A percentile compares a stretch with the other conserved stretches of the same genome.
Evolutionary conservation across 2,329 filamentous ascomycete species (phyloP).

Genomic region (Alternaria gansuensis): DNA sequence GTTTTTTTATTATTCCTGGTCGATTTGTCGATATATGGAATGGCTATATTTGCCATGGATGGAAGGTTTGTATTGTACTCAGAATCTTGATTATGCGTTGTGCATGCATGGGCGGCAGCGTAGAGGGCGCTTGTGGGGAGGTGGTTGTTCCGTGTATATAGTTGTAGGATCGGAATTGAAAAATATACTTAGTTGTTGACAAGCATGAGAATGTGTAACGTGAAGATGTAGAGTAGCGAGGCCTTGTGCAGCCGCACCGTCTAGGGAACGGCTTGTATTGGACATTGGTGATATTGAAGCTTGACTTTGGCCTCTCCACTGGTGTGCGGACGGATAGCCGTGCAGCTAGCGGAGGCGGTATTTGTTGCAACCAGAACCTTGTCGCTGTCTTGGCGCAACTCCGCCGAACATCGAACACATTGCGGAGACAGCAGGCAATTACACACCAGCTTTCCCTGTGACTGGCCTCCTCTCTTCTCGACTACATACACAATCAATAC

Average conservation of each 20-base stretch:
- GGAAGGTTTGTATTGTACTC: slow-evolving; percentile 30
- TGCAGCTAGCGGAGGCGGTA: slow-evolving; percentile 21
- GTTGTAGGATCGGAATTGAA: slow-evolving; percentile 38
- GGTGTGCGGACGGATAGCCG: neutral
- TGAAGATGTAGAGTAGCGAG: neutral
- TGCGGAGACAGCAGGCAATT: slow-evolving; percentile 22
- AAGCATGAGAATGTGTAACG: neutral
- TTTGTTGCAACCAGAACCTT: slow-evolving; percentile 38
- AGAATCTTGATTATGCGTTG: slow-evolving; percentile 38
- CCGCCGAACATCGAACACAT: slow-evolving; percentile 39
- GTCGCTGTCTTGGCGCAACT: slow-evolving; percentile 40
- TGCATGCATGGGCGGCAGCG: slow-evolving; percentile 26
- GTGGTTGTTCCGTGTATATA: slow-evolving; percentile 43
- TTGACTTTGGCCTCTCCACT: neutral
- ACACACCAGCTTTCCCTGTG: slow-evolving; percentile 4
- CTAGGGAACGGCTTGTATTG: neutral
- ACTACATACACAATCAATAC: neutral
- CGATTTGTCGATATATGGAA: slow-evolving; percentile 29
- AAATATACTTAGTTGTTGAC: slow-evolving; percentile 28
- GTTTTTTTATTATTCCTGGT: slow-evolving; percentile 40
- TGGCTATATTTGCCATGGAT: slow-evolving; percentile 25
- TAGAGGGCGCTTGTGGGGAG: slow-evolving; percentile 42
- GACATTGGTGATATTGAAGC: neutral
- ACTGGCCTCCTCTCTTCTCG: slow-evolving; percentile 4
- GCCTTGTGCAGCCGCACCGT: neutral